Base-by-base conservation (phyloP, 192 early-diverging fungal genomes). In the Mortierella claussenii region DNA sequence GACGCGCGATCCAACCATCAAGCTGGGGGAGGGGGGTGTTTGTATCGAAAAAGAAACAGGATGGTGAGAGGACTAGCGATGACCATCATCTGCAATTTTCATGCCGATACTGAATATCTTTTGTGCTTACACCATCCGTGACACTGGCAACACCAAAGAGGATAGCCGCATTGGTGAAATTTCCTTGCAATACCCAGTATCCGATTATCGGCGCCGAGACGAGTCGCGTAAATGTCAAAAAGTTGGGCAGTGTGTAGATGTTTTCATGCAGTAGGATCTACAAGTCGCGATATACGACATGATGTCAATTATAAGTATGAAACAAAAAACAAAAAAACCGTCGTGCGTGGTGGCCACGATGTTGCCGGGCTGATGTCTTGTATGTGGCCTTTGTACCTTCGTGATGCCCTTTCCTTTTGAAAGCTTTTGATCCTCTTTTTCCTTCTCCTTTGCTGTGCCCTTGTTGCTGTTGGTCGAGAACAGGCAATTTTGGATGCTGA, bases 211-310 rank as follows among this genome's bases (percentile, higher is more conserved):
- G 97, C 20, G 95, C 87, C 15, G 91, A 69, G 20, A 89, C 47
- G 24, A 99, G 82, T 18, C 97, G 88, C 8, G 89, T 79, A 64
- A 94, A 76, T 4, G 97, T 97, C 56, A 99, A 74, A 10, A 89
- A 80, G 71, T 99, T 99, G 3, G 97, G 96, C 23, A 97, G 78
- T 2, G 94, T 99, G 68, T 92, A 90, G 43, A 99, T 95, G 59
- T 94, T 91, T 74, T 98, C 95, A 24, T 67, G 71, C 6, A 75
- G 43, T 27, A n/a, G n/a, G n/a, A n/a, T n/a, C n/a, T n/a, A n/a
- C n/a, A n/a, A n/a, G n/a, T n/a, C n/a, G n/a, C n/a, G n/a, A n/a
- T n/a, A n/a, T n/a, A n/a, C n/a, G n/a, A n/a, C n/a, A n/a, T n/a
- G n/a, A n/a, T n/a, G n/a, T n/a, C n/a, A n/a, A n/a, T n/a, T n/a